Evolutionary conservation across 257 asterid genomes (phyloP).

Genomic region (Coffea eugenioides): DNA sequence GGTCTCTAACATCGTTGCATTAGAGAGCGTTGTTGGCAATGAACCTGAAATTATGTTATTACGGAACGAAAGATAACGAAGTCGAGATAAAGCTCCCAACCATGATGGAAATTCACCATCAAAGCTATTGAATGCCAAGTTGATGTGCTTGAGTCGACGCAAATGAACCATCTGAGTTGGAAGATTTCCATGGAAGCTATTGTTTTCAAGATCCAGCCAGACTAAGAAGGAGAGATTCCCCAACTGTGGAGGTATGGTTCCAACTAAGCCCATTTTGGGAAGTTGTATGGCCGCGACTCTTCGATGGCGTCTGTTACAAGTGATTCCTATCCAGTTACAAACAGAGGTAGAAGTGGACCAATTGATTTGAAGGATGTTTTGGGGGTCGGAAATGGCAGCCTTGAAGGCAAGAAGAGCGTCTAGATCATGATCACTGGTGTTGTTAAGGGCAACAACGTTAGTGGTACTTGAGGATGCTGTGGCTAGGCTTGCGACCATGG

Average conservation of each 20-base stretch:
- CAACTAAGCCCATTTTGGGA: background rate
- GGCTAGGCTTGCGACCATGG: too few relatives aligned
- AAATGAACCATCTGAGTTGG: conserved; percentile 2
- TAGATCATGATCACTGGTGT: background rate
- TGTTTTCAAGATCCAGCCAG: conserved; percentile 18
- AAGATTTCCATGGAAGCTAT: conserved; percentile 20
- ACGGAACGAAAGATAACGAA: background rate
- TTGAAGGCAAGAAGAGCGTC: background rate
- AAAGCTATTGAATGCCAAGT: conserved; percentile 15
- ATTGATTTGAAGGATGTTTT: background rate
- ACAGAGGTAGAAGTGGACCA: conserved; percentile 12
- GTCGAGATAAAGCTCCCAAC: conserved; percentile 12
- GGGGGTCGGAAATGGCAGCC: background rate
- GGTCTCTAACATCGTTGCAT: background rate
- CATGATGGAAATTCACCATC: conserved; percentile 21
- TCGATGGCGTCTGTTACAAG: conserved; percentile 1
- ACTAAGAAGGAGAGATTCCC: conserved; percentile 25
- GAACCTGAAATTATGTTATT: conserved; percentile 4
- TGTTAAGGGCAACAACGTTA: background rate
- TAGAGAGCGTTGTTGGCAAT: conserved; percentile 4
- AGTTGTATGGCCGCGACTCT: background rate
- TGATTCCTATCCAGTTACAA: conserved; percentile 22
- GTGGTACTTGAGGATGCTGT: too few relatives aligned
- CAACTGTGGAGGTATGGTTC: conserved; percentile 7
- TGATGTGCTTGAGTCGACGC: conserved; percentile 11